phyloP scores from a whole-genome alignment of 441 rosid genomes.

The Adansonia madagascariensis region DNA sequence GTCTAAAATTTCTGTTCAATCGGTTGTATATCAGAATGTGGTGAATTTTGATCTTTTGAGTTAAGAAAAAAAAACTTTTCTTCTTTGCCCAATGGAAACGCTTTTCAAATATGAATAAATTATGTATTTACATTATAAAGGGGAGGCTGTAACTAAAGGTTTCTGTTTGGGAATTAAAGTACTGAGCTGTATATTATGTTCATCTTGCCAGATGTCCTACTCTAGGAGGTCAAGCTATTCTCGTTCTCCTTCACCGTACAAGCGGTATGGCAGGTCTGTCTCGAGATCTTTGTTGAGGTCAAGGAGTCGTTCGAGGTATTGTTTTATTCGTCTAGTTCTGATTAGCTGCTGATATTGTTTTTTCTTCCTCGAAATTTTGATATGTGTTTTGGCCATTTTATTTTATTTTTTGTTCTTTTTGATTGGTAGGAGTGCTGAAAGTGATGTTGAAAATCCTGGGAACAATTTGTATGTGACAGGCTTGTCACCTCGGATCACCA shows the following conservation, averaged over 20 bases:
- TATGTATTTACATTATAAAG: background rate
- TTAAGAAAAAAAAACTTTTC: background rate
- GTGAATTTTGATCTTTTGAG: background rate
- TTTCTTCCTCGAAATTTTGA: background rate
- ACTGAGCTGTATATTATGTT: background rate
- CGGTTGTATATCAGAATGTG: background rate
- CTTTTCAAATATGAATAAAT: background rate
- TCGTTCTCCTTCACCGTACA: constrained; percentile 57
- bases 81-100: background rate
- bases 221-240: constrained; percentile 70
- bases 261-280: constrained; percentile 57
- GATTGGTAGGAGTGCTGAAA: constrained; percentile 56
- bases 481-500: constrained; percentile 69
- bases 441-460: constrained; percentile 83
- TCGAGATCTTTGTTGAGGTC: constrained; percentile 61
- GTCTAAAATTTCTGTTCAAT: background rate
- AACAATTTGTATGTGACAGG: constrained; percentile 94
- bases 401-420: background rate
- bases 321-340: background rate
- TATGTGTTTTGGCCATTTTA: background rate
- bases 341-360: background rate
- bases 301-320: constrained; percentile 58
- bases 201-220: constrained; percentile 65
- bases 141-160: background rate
- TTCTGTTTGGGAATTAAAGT: background rate